Conservation (phyloP, 305 asterid genomes). For the Solanum hybrid region DNA sequence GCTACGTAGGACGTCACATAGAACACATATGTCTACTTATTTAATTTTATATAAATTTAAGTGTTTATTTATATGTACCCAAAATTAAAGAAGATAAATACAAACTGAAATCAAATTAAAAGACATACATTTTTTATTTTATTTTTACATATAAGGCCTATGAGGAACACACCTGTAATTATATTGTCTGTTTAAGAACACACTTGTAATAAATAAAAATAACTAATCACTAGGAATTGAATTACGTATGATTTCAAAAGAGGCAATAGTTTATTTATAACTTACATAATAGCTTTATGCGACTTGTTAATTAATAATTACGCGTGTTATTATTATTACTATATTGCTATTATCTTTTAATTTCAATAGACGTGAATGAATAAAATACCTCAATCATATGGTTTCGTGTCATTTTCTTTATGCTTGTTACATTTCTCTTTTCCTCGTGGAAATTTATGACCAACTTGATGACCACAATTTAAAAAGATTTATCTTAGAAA, state of each 20-base stretch:
- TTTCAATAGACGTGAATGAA: background rate
- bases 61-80: too few species aligned
- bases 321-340: background rate
- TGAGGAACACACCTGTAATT: background rate
- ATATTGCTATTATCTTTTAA: background rate
- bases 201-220: background rate
- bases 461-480: background rate
- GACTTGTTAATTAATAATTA: background rate
- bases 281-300: background rate
- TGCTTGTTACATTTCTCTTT: background rate
- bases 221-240: background rate
- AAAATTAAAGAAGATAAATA: too few species aligned
- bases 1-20: background rate
- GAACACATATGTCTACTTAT: background rate
- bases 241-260: background rate
- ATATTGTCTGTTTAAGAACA: background rate
- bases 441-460: background rate
- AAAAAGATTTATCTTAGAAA: background rate
- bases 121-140: too few species aligned
- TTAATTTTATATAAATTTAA: too few species aligned
- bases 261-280: background rate
- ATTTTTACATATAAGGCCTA: background rate
- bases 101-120: too few species aligned
- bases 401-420: background rate
- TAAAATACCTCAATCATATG: background rate